Evolutionary conservation across 1,139 yeast genomes (phyloP).

Genomic region (Scheffersomyces titani): DNA sequence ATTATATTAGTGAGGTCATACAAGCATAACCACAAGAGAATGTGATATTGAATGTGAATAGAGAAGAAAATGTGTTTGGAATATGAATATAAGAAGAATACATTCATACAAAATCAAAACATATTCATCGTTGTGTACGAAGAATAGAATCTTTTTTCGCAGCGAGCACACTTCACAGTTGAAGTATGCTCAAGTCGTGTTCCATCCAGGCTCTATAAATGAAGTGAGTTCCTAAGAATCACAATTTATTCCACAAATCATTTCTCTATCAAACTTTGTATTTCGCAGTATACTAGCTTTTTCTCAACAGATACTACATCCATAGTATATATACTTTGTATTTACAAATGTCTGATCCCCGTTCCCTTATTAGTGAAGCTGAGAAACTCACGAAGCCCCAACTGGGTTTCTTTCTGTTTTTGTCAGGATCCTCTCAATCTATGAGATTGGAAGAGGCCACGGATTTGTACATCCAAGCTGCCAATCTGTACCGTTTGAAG

Average conservation of each 20-base stretch:
- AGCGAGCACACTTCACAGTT: neutral
- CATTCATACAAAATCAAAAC: neutral
- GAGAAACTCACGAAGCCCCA: conserved; percentile 58
- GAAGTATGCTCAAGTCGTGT: neutral
- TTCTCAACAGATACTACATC: too few species aligned
- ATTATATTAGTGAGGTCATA: neutral
- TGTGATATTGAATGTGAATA: too few species aligned
- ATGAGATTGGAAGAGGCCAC: conserved; percentile 86
- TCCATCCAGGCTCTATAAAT: neutral
- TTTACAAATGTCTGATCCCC: conserved; percentile 37
- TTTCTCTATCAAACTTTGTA: neutral
- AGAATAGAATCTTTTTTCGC: neutral
- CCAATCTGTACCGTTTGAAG: conserved; percentile 76
- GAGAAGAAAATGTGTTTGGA: too few species aligned
- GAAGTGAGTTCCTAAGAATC: neutral
- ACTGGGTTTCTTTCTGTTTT: conserved; percentile 68
- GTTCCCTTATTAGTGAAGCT: conserved; percentile 43
- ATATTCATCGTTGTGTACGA: too few species aligned
- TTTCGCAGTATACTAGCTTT: neutral
- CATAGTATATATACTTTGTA: too few species aligned
- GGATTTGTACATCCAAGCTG: conserved; percentile 88
- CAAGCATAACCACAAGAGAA: conserved; percentile 4
- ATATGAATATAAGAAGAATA: neutral
- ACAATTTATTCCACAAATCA: neutral
- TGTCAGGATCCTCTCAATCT: conserved; percentile 69